A percentile compares a stretch with the other conserved stretches of the same genome.
These are phyloP conservation scores for Fusarium sp. DNA, from an alignment of 2,329 filamentous ascomycete species.

Conservation along the genomic window DNA sequence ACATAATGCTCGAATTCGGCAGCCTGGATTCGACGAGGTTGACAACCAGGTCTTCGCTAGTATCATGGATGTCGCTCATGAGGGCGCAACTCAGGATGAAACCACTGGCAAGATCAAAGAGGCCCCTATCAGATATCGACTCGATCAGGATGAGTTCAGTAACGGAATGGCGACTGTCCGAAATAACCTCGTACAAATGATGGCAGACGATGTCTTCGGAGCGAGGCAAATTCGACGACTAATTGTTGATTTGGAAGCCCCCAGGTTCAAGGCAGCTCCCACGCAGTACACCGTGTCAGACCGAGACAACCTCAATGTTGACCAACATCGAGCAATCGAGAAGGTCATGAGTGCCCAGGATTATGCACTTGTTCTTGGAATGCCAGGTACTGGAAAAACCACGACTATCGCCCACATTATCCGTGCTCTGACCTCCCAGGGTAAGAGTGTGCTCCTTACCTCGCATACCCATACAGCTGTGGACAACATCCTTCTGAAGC, in stretches of 20 bases:
- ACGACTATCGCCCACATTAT: conserved; percentile 99
- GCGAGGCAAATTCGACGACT: conserved; percentile 79
- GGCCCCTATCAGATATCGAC: conserved; percentile 75
- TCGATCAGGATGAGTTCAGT: conserved; percentile 98
- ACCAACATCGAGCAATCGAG: conserved; percentile 86
- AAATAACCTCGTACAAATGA: conserved; percentile 92
- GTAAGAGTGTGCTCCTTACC: conserved; percentile 91
- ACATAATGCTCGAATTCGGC: conserved; percentile 83
- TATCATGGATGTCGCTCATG: conserved; percentile 83
- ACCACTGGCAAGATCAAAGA: conserved; percentile 64
- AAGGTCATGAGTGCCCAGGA: conserved; percentile 97
- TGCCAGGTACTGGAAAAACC: conserved; percentile 98
- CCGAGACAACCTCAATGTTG: conserved; percentile 79
- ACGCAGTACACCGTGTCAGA: conserved; percentile 73
- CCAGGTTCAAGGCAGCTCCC: conserved; percentile 75
- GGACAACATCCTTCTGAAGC: conserved; percentile 96
- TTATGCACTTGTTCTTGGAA: conserved; percentile 96
- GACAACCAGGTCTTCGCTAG: conserved; percentile 88
- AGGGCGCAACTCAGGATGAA: conserved; percentile 64
- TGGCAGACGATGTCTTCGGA: conserved; percentile 80
- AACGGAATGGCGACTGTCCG: conserved; percentile 96
- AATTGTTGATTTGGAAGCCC: conserved; percentile 80
- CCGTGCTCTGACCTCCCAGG: conserved; percentile 84
- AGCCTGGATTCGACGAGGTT: conserved; percentile 78
- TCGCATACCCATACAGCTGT: conserved; percentile 98